Percentiles rank a stretch among this genome's conserved stretches.
Evolutionary conservation across 441 rosid species (phyloP).

Genomic region (Bruguiera hainesii): DNA sequence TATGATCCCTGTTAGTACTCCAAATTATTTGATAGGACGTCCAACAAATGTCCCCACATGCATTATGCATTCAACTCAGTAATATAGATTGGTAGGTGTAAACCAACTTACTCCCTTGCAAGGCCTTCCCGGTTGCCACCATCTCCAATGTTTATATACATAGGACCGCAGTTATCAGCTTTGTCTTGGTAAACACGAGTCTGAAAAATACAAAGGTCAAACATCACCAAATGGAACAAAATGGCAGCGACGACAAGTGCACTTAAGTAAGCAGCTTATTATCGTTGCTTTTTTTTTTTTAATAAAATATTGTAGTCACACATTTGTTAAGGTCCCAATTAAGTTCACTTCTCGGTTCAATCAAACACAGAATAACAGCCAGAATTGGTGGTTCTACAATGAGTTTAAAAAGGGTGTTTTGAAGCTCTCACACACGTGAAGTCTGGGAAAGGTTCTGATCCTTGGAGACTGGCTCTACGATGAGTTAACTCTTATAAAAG

Average conservation of each 20-base stretch:
- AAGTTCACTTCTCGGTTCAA: no score
- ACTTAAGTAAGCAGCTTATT: background rate
- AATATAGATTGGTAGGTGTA: background rate
- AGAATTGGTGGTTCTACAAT: no score
- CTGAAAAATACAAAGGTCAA: constrained; percentile 24
- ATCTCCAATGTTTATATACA: constrained; percentile 65
- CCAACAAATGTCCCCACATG: background rate
- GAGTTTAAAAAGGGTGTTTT: no score
- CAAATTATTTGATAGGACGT: background rate
- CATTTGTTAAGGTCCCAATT: no score
- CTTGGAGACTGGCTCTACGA: background rate
- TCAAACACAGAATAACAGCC: no score
- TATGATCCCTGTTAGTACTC: background rate
- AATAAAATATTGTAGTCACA: no score
- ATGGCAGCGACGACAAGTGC: no score
- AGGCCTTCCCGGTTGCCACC: constrained; percentile 90
- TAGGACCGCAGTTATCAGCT: constrained; percentile 53
- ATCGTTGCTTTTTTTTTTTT: background rate
- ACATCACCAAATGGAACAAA: no score
- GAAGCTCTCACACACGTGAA: no score
- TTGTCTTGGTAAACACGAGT: constrained; percentile 53
- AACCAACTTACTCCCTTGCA: constrained; percentile 43
- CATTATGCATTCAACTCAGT: background rate
- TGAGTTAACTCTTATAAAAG: background rate
- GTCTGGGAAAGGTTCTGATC: no score